Conservation (phyloP, 768 basidiomycete genomes). For the Lentinula detonsa region DNA sequence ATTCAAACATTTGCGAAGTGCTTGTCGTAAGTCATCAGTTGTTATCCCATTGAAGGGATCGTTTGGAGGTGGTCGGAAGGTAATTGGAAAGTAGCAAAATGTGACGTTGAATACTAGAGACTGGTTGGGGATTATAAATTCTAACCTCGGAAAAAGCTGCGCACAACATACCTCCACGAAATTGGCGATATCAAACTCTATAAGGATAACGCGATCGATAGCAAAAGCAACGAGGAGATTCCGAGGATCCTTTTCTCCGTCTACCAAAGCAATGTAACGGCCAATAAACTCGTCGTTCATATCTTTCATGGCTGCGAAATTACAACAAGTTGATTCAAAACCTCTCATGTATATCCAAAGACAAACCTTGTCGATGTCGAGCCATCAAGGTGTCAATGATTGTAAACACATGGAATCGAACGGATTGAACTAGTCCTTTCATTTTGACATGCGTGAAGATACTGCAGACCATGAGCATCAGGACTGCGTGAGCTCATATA, state of each 20-base stretch:
- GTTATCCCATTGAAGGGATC: constrained; percentile 92
- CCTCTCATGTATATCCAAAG: not conserved
- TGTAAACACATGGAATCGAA: constrained; percentile 73
- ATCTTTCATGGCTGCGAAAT: constrained; percentile 52
- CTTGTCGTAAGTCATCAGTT: constrained; percentile 72
- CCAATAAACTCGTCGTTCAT: constrained; percentile 70
- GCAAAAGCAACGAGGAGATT: constrained; percentile 89
- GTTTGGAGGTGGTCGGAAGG: constrained; percentile 88
- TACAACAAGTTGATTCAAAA: not conserved
- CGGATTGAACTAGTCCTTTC: constrained; percentile 75
- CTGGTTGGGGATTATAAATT: constrained; percentile 29
- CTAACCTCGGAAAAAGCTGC: not conserved
- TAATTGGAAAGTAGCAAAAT: constrained; percentile 98
- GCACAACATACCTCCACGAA: constrained; percentile 60
- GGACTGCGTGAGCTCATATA: constrained; percentile 31
- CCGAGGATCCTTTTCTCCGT: constrained; percentile 96
- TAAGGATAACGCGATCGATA: constrained; percentile 76
- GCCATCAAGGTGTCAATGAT: constrained; percentile 78
- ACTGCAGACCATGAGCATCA: not conserved
- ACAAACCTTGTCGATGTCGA: constrained; percentile 57
- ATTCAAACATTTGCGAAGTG: constrained; percentile 65
- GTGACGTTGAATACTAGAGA: constrained; percentile 82
- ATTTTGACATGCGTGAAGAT: constrained; percentile 76
- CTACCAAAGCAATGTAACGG: constrained; percentile 74
- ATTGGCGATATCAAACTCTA: constrained; percentile 78